phyloP scores from a whole-genome alignment of 2,329 filamentous ascomycete species.

The Cladosporium austrohemisphaericum region DNA sequence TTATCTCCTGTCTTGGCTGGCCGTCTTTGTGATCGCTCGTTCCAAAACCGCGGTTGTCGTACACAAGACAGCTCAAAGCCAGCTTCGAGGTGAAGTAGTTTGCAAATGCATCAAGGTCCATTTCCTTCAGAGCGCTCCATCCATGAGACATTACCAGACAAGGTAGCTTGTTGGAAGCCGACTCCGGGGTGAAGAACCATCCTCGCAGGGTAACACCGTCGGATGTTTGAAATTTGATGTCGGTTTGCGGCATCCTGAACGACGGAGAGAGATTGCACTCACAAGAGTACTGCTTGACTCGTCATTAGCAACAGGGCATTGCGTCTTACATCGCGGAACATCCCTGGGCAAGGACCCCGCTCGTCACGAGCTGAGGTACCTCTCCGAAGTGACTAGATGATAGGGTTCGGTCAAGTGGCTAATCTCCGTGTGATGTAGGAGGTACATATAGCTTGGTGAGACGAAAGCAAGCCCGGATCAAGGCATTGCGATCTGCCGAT shows the following conservation, averaged over 20 bases:
- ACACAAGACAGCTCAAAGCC: conserved; percentile 32
- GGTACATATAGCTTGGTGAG: too few species aligned
- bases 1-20: conserved; percentile 33
- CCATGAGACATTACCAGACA: conserved; percentile 22
- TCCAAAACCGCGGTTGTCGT: conserved; percentile 36
- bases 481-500: too few species aligned
- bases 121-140: conserved; percentile 20
- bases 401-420: too few species aligned
- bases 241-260: conserved; percentile 12
- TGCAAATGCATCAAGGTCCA: conserved; percentile 24
- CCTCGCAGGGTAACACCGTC: conserved; percentile 20
- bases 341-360: too few species aligned
- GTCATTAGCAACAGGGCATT: too few species aligned
- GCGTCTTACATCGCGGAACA: too few species aligned
- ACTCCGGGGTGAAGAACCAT: conserved; percentile 17
- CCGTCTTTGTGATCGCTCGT: conserved; percentile 28
- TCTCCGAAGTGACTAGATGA: too few species aligned
- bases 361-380: too few species aligned
- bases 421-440: too few species aligned
- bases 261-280: too few species aligned
- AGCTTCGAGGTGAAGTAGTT: conserved; percentile 20
- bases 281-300: too few species aligned
- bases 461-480: too few species aligned
- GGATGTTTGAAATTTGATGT: conserved; percentile 16
- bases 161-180: conserved; percentile 13